Evolutionary conservation across 768 basidiomycete genomes (phyloP).

Genomic region (Lactarius evosmus): DNA sequence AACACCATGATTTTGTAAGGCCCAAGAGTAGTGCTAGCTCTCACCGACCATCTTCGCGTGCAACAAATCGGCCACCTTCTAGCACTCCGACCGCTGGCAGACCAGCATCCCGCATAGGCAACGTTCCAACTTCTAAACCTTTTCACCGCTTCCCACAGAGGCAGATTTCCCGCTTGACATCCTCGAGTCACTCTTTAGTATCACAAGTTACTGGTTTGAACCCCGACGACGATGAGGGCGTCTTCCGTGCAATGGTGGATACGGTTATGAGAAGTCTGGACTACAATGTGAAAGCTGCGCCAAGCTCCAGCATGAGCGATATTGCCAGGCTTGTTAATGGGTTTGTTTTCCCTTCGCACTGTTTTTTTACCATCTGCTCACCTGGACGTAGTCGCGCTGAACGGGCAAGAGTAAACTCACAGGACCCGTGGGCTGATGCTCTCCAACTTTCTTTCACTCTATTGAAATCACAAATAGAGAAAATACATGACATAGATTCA

Average conservation of each 20-base stretch:
- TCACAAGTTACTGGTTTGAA: conserved; percentile 52
- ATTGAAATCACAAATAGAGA: conserved; percentile 49
- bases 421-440: conserved; percentile 58
- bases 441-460: conserved; percentile 50
- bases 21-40: conserved; percentile 49
- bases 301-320: conserved; percentile 51
- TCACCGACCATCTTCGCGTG: conserved; percentile 44
- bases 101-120: conserved; percentile 33
- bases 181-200: conserved; percentile 53
- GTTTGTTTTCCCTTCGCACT: conserved; percentile 40
- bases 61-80: conserved; percentile 38
- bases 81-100: conserved; percentile 30
- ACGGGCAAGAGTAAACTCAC: conserved; percentile 68
- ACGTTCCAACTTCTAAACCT: conserved; percentile 34
- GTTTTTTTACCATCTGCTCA: conserved; percentile 9
- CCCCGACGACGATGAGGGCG: conserved; percentile 41
- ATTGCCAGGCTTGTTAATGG: conserved; percentile 54
- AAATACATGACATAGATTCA: conserved; percentile 59
- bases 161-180: conserved; percentile 49
- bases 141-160: conserved; percentile 52
- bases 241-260: conserved; percentile 51
- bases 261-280: conserved; percentile 60
- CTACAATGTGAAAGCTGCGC: conserved; percentile 52
- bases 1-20: conserved; percentile 40
- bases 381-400: conserved; percentile 46